Evolutionary conservation across 2,329 filamentous ascomycete genomes (phyloP), one percentile per base, ranked within the genome.

Genomic region (Penicillium sclerotiorum): DNA sequence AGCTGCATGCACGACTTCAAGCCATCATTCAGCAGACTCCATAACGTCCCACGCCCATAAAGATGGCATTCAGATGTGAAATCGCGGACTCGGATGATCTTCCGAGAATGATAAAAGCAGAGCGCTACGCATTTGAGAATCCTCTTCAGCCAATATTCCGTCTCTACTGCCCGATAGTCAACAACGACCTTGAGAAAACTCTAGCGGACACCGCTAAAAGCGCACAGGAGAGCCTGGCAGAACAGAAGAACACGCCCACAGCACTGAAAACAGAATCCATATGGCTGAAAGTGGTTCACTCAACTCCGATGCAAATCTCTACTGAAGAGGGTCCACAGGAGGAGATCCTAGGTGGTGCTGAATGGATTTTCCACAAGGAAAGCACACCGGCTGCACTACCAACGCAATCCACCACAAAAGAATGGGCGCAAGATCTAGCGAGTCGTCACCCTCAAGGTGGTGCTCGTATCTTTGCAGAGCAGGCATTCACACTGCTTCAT

Each of bases 111-210:
- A 33, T 44, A 8, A 32, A 28, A 12, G 46, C 46, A 23, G 46
- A 49, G 22, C 30, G 46, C 12, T 27, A 49, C 23, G 46, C 39
- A 2, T 49, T 49, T 12, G 46, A 49, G 20, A 49, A 20, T 12
- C 46, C 46, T 7, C 32, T 38, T 2, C 46, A 49, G 22, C 32
- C 39, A 9, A 39, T 49, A 9, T 44, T 49, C 30, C 38, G 40
- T 2, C 17, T 49, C 11, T 49, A 49, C 32, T 44, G 46, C 18
- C 46, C 46, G 4, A 12, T 49, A 11, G 15, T 25, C 17, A n/a
- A 49, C 23, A 38, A 44, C 22, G 17, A 43, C 28, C 11, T 13
- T 6, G 15, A 6, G 12, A 23, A 40, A 25, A 25, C 37, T 3
- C 25, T 40, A 40, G 25, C 37, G 9, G 22, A 22, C n/a, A 28